Conservation (phyloP, 352 stramenopile species). For the Pythium rishiriense region DNA sequence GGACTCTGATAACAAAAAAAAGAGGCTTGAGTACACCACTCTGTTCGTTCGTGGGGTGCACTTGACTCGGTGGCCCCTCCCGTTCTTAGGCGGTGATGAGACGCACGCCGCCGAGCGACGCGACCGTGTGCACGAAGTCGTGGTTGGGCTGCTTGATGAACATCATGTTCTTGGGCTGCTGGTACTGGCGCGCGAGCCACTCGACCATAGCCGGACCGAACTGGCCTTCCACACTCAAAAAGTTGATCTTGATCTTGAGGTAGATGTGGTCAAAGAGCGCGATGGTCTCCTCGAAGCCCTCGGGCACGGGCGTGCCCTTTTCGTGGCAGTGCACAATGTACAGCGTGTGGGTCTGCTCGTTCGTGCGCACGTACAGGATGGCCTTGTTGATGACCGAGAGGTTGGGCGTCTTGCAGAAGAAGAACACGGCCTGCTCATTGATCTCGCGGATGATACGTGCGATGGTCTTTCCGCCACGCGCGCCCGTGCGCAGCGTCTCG, state of each 20-base stretch:
- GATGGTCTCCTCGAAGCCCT: slow-evolving; percentile 86
- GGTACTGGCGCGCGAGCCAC: slow-evolving; percentile 89
- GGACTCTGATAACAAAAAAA: slow-evolving; percentile 1
- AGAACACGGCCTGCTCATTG: slow-evolving; percentile 91
- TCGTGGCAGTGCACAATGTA: slow-evolving; percentile 91
- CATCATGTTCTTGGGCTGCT: slow-evolving; percentile 94
- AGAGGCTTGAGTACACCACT: not conserved
- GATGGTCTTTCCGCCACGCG: slow-evolving; percentile 84
- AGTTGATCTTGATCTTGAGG: slow-evolving; percentile 94
- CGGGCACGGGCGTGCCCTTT: slow-evolving; percentile 49
- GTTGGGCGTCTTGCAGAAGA: slow-evolving; percentile 93
- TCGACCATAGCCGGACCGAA: slow-evolving; percentile 91
- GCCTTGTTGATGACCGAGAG: slow-evolving; percentile 95
- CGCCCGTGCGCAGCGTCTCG: slow-evolving; percentile 67
- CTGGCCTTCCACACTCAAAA: slow-evolving; percentile 84
- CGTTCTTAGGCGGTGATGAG: slow-evolving; percentile 83
- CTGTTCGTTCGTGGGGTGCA: not conserved
- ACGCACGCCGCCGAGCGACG: slow-evolving; percentile 89
- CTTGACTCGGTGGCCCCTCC: not conserved
- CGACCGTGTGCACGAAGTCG: slow-evolving; percentile 92
- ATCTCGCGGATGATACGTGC: slow-evolving; percentile 81
- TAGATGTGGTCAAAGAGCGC: slow-evolving; percentile 94
- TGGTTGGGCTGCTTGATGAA: slow-evolving; percentile 96
- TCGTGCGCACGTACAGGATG: slow-evolving; percentile 94
- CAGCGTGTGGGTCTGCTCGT: slow-evolving; percentile 91